These are phyloP conservation scores for Cucurbita moschata DNA, from an alignment of 306 rosid species.

Conservation along the genomic window DNA sequence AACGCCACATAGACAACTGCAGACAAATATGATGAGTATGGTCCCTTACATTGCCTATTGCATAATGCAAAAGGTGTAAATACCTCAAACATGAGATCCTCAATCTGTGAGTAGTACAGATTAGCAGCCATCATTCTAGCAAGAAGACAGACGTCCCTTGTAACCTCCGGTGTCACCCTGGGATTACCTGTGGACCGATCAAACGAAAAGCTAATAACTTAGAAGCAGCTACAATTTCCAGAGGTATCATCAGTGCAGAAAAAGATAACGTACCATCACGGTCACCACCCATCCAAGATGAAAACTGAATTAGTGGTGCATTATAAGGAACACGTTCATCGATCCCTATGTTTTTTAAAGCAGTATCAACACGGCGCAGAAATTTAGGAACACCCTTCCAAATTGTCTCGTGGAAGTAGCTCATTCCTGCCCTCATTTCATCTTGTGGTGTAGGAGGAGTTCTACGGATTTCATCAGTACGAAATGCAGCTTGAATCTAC, in stretches of 20 bases:
- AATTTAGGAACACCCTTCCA: constrained; percentile 93
- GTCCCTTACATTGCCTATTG: neutral
- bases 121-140: constrained; percentile 99
- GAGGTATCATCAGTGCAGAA: neutral
- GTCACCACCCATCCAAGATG: constrained; percentile 99
- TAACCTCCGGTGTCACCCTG: constrained; percentile 95
- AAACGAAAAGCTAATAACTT: constrained; percentile 3
- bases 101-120: constrained; percentile 90
- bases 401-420: constrained; percentile 96
- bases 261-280: constrained; percentile 63
- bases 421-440: constrained; percentile 99
- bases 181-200: constrained; percentile 67
- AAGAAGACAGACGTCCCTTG: constrained; percentile 90
- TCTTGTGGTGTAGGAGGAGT: constrained; percentile 98
- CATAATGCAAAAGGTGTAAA: neutral
- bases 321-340: constrained; percentile 84
- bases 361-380: constrained; percentile 91
- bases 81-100: constrained; percentile 99
- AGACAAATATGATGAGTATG: constrained; percentile 6
- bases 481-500: constrained; percentile 98
- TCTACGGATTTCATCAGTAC: constrained; percentile 88
- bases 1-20: constrained; percentile 99
- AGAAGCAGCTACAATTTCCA: neutral
- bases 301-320: constrained; percentile 93
- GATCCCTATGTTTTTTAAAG: constrained; percentile 83